These are phyloP conservation scores for Saitoella complicata DNA, from an alignment of 805 yeast genomes.

Conservation along the genomic window DNA sequence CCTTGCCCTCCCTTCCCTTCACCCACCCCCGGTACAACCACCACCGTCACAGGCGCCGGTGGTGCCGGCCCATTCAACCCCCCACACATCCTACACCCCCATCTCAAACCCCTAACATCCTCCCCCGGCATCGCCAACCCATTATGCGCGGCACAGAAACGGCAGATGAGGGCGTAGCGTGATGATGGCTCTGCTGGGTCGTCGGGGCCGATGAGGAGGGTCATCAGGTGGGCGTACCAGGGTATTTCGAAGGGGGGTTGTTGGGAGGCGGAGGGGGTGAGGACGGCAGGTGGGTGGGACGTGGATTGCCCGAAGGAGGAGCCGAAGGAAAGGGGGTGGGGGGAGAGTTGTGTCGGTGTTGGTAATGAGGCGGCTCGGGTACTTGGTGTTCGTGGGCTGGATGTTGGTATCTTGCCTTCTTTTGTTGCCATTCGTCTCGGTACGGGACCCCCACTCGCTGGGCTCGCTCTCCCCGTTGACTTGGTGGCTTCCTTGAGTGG, in stretches of 20 bases:
- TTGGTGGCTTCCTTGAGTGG: not conserved
- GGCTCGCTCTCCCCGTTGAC: not conserved
- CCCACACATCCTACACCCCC: not conserved
- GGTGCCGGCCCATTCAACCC: constrained; percentile 1
- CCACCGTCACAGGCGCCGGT: too few species aligned
- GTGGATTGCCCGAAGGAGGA: not conserved
- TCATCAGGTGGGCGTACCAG: constrained; percentile 1
- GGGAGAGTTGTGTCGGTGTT: not conserved
- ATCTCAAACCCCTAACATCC: not conserved
- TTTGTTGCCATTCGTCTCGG: not conserved
- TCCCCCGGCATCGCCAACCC: constrained; percentile 2
- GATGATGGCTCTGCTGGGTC: not conserved
- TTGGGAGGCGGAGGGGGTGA: not conserved
- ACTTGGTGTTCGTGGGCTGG: too few species aligned
- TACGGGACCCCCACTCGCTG: not conserved
- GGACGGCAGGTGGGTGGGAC: not conserved
- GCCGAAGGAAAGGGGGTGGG: not conserved
- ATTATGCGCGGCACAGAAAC: not conserved
- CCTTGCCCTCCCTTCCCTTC: too few species aligned
- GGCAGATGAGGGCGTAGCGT: constrained; percentile 1
- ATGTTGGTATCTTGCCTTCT: not conserved
- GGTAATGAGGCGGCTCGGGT: too few species aligned
- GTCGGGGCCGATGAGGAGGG: not conserved
- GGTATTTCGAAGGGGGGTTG: not conserved
- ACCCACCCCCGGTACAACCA: too few species aligned